Base-by-base conservation (phyloP, 163 green algal species). In the Coccomyxa subellipsoidea region DNA sequence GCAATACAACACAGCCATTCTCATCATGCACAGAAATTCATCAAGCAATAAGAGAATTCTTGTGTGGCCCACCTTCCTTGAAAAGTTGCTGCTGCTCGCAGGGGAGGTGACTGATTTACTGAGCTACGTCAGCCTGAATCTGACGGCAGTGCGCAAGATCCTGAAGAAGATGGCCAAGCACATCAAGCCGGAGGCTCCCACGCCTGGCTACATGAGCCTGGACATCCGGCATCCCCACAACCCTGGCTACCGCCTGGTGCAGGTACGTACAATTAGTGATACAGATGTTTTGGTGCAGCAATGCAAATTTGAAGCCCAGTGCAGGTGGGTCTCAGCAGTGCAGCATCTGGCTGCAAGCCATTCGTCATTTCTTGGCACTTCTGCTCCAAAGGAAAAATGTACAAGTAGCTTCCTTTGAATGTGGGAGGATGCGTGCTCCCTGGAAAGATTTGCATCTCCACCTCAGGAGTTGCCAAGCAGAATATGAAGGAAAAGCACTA, bases 121-220 rank as follows among this genome's bases (percentile, higher is more conserved):
- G 38, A 71, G 80, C 40, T 92, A 84, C 66, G 82, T 92, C 38
- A 84, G 76, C 31, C 84, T 92, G 53, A 92, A 92, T 77, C 83
- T 90, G 80, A 76, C 80, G 34, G 88, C 54, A 53, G 69, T 92
- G 23, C 80, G 88, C 32, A 92, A 92, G 72, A 90, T 89, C 73
- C 59, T 92, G 29, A 92, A 90, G 78, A 92, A 92, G 80, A 79
- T 82, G 77, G 80, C 69, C 69, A 87, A 87, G 77, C 66, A 85
- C 75, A 54, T 85, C 27, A 40, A 81, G 31, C 54, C 83, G 7
- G 79, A 39, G 4, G 47, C 66, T n/a, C 66, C 66, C 66, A 73
- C n/a, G 66, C 66, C 80, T 23, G 80, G 80, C 0, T 76, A 70
- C 23, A 31, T 83, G 70, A 83, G 69, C 47, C 82, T 84, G 38